Evolutionary conservation across 2,329 filamentous ascomycete genomes (phyloP), one percentile per base, ranked within the genome.

Genomic region (Daldinia eschscholtzii): DNA sequence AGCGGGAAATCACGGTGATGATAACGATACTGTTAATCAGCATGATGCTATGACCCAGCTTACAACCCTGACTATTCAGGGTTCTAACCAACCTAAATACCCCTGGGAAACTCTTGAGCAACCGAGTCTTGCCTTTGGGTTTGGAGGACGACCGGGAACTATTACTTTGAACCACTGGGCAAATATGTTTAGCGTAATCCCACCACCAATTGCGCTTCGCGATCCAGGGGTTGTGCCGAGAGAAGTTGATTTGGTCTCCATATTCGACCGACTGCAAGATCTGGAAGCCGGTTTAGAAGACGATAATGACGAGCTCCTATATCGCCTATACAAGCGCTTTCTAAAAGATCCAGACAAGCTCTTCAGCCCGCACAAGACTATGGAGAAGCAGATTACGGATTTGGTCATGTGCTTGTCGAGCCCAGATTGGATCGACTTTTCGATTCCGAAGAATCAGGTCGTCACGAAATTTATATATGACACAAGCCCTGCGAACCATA

Each of bases 21-120:
- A 74, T 4, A 74, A 64, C 3, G 87, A 89, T 67, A 79, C 78
- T 6, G 84, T 81, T 15, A 83, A 86, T 71, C 77, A 83, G 28
- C 85, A 88, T 76, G 83, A 87, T 70, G 78, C 83, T 57, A 89
- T 89, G 87, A 84, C 81, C 7, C 84, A 88, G 78, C 83, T 89
- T 73, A 88, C 87, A 83, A 88, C 86, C 1, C 78, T 89, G 75
- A 81, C 83, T 28, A 80, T 86, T 13, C 80, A 83, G 64, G 82
- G 83, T 23, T 74, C 75, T 3, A 72, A 73, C 3, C 72, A 73
- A 15, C 81, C 86, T 50, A 76, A 77, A 2, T 77, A 82, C 66
- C 90, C 89, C 1, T 93, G 89, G 91, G 87, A 91, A 69, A 90
- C 91, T 1, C 82, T 93, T 28, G 92, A 94, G 76, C 91, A 93